Evolutionary conservation across 768 basidiomycete genomes (phyloP), one percentile per base, ranked within the genome.

Genomic region (Glaciozyma martinii): DNA sequence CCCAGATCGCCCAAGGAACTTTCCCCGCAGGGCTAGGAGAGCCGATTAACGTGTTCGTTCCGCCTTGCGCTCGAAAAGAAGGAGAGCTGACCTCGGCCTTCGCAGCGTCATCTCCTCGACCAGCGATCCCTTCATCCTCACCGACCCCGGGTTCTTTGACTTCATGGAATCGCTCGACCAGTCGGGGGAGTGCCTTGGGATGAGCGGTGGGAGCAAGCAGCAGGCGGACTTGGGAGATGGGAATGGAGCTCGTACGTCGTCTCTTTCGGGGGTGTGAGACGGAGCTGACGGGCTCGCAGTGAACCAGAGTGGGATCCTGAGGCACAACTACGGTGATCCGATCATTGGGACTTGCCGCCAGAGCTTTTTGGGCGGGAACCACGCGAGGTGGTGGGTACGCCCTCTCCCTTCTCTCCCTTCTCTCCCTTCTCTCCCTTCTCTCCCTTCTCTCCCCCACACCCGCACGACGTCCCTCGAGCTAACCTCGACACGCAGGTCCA

Each of bases 151-250:
- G 42, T 65, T 91, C 52, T 80, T 83, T 27, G 82, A 86, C 68
- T 77, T 78, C 21, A 75, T 83, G 71, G 71, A 73, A 57, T 87
- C 87, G 4, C 76, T 91, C 62, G 81, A 85, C 19, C 86, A 87
- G 75, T 81, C 84, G 30, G 78, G 82, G 21, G 89, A 93, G 77
- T 94, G 90, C 74, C 78, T 94, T 32, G 92, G 91, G 2, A 89
- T 92, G 72, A 85, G 87, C 75, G 77, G 82, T 2, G 87, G 88
- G 2, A 78, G 77, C 21, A 74, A 82, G 59, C 92, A 94, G 73
- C 77, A 72, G 5, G 90, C 86, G 0, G 79, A 92, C 71, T 80
- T 94, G 0, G 92, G 92, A 5, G 92, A 94, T 72, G 90, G 90
- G 0, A 76, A 85, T 62, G 89, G 87, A 3, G 80, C 78, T 61